Conservation (phyloP, 2,329 filamentous ascomycete genomes). For the Apiospora arundinis region DNA sequence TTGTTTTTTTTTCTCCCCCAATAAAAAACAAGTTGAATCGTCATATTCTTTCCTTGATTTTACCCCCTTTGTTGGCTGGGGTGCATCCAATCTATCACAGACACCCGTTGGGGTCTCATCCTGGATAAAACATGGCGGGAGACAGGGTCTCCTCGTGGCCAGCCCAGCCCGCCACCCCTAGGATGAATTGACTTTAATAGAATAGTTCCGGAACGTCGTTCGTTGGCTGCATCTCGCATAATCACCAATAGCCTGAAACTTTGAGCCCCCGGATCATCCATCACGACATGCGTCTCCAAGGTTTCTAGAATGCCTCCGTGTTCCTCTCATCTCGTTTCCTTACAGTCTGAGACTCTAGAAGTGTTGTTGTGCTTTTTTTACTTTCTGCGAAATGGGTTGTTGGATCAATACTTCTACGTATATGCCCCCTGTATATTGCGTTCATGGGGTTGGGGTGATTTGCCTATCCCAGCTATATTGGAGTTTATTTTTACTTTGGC, state of each 20-base stretch:
- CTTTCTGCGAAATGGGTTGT: not conserved
- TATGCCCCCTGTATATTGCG: not conserved
- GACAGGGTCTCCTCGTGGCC: slow-evolving; percentile 22
- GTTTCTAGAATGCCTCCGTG: slow-evolving; percentile 5
- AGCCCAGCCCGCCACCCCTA: slow-evolving; percentile 10
- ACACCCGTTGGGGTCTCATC: slow-evolving; percentile 10
- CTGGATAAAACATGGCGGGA: slow-evolving; percentile 19
- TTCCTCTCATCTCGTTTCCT: slow-evolving; percentile 3
- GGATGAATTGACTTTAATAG: slow-evolving; percentile 19
- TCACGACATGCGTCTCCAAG: not conserved
- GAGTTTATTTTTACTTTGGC: not conserved
- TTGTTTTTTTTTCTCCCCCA: too few relatives aligned
- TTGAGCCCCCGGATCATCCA: not conserved
- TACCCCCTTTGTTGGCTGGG: not conserved
- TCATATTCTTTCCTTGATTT: not conserved
- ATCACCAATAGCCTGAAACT: slow-evolving; percentile 18
- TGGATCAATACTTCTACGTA: not conserved
- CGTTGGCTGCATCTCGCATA: slow-evolving; percentile 10
- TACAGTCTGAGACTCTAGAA: not conserved
- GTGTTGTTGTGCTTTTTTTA: not conserved
- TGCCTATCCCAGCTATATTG: slow-evolving; percentile 10
- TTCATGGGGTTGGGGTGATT: not conserved
- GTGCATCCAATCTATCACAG: slow-evolving; percentile 1
- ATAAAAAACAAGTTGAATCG: too few relatives aligned
- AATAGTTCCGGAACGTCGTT: slow-evolving; percentile 8